Conservation (phyloP, 176 grass and related monocot genomes). For the Thalia dealbata region DNA sequence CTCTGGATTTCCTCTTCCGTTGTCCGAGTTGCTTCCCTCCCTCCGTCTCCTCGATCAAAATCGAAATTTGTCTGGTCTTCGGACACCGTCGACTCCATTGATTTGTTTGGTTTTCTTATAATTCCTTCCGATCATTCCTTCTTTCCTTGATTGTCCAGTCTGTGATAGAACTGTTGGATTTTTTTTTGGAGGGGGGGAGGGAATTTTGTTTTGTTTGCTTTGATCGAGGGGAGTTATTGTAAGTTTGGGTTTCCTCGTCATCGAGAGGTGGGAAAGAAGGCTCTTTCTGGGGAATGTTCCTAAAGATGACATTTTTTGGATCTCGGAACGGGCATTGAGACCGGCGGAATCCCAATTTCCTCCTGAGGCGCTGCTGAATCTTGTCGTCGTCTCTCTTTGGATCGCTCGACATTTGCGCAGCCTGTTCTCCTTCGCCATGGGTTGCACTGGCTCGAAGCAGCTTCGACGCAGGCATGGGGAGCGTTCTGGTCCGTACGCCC, state of each 20-base stretch:
- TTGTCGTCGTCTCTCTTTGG: background rate
- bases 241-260: background rate
- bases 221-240: background rate
- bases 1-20: background rate
- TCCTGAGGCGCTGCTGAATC: background rate
- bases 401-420: background rate
- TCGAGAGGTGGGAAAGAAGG: conserved; percentile 2
- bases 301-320: background rate
- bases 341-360: background rate
- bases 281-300: conserved; percentile 4
- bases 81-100: background rate
- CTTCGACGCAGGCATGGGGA: background rate
- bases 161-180: background rate
- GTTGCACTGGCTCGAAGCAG: conserved; percentile 16
- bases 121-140: background rate
- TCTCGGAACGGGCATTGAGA: background rate
- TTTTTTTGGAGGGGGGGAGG: too few species aligned
- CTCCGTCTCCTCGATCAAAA: background rate
- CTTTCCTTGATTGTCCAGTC: background rate
- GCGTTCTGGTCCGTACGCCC: background rate
- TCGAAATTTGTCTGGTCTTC: background rate
- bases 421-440: conserved; percentile 2
- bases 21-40: background rate
- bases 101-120: background rate
- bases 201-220: background rate